Conservation (phyloP, 1,139 yeast genomes). For the Taphrina betulina region DNA sequence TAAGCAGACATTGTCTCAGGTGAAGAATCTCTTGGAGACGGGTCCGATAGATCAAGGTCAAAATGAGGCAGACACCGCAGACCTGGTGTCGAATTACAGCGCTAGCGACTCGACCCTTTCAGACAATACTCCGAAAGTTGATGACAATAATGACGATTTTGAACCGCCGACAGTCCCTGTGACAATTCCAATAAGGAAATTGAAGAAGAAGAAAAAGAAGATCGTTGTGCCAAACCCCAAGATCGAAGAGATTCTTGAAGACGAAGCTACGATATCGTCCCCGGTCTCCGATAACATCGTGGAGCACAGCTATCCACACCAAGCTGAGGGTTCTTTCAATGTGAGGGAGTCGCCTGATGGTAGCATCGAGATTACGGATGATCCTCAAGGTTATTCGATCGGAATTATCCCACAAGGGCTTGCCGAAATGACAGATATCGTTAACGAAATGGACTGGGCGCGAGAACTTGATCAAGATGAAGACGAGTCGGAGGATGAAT, state of each 20-base stretch:
- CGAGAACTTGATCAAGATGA: slow-evolving; percentile 6
- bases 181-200: neutral
- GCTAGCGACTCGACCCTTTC: neutral
- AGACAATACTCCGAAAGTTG: neutral
- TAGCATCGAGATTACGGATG: slow-evolving; percentile 3
- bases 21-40: neutral
- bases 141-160: neutral
- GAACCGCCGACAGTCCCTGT: neutral
- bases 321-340: slow-evolving; percentile 1
- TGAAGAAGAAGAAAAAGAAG: slow-evolving; percentile 8
- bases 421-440: slow-evolving; percentile 14
- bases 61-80: neutral
- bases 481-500: slow-evolving; percentile 24
- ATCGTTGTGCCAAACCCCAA: neutral
- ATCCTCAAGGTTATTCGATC: slow-evolving; percentile 9
- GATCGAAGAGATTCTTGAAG: neutral
- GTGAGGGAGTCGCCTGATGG: slow-evolving; percentile 4
- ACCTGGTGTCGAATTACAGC: neutral
- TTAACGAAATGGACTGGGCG: slow-evolving; percentile 17
- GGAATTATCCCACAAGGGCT: slow-evolving; percentile 10
- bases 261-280: neutral
- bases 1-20: neutral
- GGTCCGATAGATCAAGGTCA: neutral
- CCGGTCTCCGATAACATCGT: neutral
- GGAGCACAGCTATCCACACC: neutral